Conservation (phyloP, 2,329 filamentous ascomycete genomes). For the Hypomyces perniciosus region DNA sequence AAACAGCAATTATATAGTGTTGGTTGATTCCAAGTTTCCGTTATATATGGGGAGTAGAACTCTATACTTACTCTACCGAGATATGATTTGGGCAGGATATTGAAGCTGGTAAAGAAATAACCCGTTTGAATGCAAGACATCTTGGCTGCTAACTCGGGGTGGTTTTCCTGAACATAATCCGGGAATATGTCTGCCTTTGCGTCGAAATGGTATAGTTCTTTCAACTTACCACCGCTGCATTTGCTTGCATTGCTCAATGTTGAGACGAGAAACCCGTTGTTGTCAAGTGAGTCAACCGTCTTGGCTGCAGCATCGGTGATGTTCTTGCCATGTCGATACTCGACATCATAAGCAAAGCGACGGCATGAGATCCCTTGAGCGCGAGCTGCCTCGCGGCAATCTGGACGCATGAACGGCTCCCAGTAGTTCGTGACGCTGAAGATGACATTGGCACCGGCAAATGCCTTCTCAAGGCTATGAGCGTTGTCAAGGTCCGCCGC, state of each 20-base stretch:
- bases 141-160: slow-evolving; percentile 41
- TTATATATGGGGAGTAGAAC: not conserved
- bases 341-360: slow-evolving; percentile 41
- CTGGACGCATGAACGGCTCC: slow-evolving; percentile 42
- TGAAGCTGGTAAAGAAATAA: slow-evolving; percentile 43
- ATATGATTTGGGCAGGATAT: slow-evolving; percentile 40
- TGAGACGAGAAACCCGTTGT: slow-evolving; percentile 45
- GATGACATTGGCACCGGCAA: slow-evolving; percentile 42
- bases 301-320: slow-evolving; percentile 47
- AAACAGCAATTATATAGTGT: too few relatives aligned
- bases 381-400: slow-evolving; percentile 33
- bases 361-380: slow-evolving; percentile 36
- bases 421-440: slow-evolving; percentile 53
- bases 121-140: slow-evolving; percentile 48
- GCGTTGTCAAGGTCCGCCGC: slow-evolving; percentile 38
- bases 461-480: slow-evolving; percentile 33
- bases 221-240: slow-evolving; percentile 39
- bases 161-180: slow-evolving; percentile 35
- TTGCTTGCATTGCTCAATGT: slow-evolving; percentile 43
- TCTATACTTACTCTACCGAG: slow-evolving; percentile 35
- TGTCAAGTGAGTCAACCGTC: slow-evolving; percentile 33
- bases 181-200: slow-evolving; percentile 47
- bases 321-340: slow-evolving; percentile 47
- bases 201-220: slow-evolving; percentile 49
- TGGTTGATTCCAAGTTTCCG: too few relatives aligned